phyloP scores from a whole-genome alignment of 306 rosid genomes.

The Begonia fuchsioides region DNA sequence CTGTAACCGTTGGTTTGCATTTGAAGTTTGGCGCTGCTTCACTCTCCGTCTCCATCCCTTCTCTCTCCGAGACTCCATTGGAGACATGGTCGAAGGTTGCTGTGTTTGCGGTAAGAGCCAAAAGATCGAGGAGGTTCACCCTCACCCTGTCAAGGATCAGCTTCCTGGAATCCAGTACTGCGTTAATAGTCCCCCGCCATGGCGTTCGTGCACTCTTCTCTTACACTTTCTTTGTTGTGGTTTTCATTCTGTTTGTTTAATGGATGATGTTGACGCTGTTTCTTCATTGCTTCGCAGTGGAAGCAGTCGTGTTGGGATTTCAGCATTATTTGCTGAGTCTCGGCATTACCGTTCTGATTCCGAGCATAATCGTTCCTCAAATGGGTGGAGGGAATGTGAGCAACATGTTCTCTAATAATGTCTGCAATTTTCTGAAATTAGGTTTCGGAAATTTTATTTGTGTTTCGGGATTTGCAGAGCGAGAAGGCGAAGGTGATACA shows the following conservation, averaged over 20 bases:
- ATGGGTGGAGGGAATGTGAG: slow-evolving; percentile 81
- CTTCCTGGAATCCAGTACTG: slow-evolving; percentile 65
- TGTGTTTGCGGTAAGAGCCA: slow-evolving; percentile 4
- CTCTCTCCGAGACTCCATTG: not conserved
- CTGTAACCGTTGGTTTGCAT: not conserved
- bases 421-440: not conserved
- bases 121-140: slow-evolving; percentile 22
- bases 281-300: slow-evolving; percentile 24
- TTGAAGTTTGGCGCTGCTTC: not conserved
- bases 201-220: slow-evolving; percentile 27
- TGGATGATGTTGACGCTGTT: no score
- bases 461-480: slow-evolving; percentile 10
- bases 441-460: not conserved
- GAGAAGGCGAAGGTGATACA: slow-evolving; percentile 41
- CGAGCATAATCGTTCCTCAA: slow-evolving; percentile 61
- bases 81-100: slow-evolving; percentile 3
- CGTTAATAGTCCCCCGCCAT: slow-evolving; percentile 73
- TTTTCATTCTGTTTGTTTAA: no score
- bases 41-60: not conserved
- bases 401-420: not conserved
- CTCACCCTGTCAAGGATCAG: slow-evolving; percentile 46
- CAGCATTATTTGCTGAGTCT: slow-evolving; percentile 71
- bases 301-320: slow-evolving; percentile 65
- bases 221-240: not conserved
- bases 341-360: slow-evolving; percentile 57